Evolutionary conservation across 2,329 filamentous ascomycete genomes (phyloP).

Genomic region (Fusarium temperatum): DNA sequence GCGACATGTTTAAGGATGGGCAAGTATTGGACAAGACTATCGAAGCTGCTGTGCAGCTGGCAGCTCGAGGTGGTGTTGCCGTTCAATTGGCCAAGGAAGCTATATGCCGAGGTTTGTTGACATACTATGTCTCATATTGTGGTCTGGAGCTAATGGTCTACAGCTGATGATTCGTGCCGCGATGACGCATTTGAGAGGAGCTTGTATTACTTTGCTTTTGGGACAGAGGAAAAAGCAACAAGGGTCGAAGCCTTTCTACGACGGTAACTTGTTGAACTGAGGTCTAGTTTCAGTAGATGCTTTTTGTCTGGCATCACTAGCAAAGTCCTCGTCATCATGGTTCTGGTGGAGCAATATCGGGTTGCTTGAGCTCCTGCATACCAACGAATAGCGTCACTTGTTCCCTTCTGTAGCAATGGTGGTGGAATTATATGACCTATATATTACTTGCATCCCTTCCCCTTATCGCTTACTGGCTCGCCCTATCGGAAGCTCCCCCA

Average conservation of each 20-base stretch:
- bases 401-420: not conserved
- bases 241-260: constrained; percentile 2
- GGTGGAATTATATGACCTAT: constrained; percentile 1
- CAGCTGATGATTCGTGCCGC: constrained; percentile 39
- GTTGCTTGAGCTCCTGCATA: constrained; percentile 25
- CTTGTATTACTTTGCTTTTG: constrained; percentile 50
- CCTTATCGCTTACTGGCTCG: constrained; percentile 2
- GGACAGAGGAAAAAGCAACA: constrained; percentile 32
- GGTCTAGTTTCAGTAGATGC: not conserved
- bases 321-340: not conserved
- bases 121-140: not conserved
- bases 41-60: constrained; percentile 27
- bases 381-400: constrained; percentile 4
- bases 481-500: constrained; percentile 28
- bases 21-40: constrained; percentile 40
- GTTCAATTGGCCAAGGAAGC: constrained; percentile 44
- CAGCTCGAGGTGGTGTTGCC: constrained; percentile 18
- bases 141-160: not conserved
- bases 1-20: constrained; percentile 34
- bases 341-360: not conserved
- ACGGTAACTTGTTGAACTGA: not conserved
- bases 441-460: constrained; percentile 17
- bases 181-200: constrained; percentile 48
- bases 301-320: not conserved
- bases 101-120: constrained; percentile 42